phyloP scores from a whole-genome alignment of 1,139 yeast species.

The Nakaseomyces sp. region DNA sequence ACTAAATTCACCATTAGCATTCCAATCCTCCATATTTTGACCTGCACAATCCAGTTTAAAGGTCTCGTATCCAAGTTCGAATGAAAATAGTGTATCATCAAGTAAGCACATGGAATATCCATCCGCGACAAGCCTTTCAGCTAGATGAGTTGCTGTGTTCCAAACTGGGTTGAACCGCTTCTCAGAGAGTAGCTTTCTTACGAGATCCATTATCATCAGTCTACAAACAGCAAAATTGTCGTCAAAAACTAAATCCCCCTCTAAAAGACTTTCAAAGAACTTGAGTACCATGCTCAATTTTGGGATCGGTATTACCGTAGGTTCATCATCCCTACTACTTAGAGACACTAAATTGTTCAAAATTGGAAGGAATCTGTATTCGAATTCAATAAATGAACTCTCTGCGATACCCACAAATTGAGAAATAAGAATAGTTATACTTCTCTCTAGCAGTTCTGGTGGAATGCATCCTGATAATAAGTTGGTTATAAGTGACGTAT shows the following conservation, averaged over 20 bases:
- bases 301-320: constrained; percentile 38
- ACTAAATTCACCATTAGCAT: constrained; percentile 20
- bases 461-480: not conserved
- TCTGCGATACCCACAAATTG: constrained; percentile 51
- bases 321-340: constrained; percentile 11
- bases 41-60: constrained; percentile 35
- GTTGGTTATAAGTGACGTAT: not conserved
- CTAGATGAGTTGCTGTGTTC: constrained; percentile 10
- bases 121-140: constrained; percentile 39
- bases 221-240: constrained; percentile 44
- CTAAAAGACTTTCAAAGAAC: constrained; percentile 48
- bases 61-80: constrained; percentile 41
- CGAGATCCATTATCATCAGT: constrained; percentile 43
- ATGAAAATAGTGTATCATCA: constrained; percentile 32
- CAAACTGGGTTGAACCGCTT: constrained; percentile 13
- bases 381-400: constrained; percentile 36
- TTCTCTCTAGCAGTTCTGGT: constrained; percentile 37
- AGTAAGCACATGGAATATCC: constrained; percentile 41
- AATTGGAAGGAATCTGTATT: constrained; percentile 42
- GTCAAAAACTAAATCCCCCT: constrained; percentile 54
- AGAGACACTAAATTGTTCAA: constrained; percentile 39
- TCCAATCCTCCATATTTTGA: constrained; percentile 28
- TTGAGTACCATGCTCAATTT: constrained; percentile 53
- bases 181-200: constrained; percentile 28
- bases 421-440: constrained; percentile 41